A percentile compares a stretch with the other conserved stretches of the same genome.
Evolutionary conservation across 306 rosid genomes (phyloP).

Genomic region (Dicorynia guianensis): DNA sequence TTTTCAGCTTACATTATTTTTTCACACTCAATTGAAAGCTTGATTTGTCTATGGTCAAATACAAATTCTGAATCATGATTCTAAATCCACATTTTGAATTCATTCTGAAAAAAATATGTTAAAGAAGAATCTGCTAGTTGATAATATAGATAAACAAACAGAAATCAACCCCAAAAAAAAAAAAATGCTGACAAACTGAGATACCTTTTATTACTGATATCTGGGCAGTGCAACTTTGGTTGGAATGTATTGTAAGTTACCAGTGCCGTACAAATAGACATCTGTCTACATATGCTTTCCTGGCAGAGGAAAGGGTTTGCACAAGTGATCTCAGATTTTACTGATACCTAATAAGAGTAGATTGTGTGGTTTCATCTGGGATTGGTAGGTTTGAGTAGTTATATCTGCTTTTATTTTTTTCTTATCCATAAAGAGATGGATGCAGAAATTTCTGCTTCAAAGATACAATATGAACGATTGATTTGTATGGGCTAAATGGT

Average conservation of each 20-base stretch:
- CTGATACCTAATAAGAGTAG: slow-evolving; percentile 8
- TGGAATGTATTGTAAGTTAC: background rate
- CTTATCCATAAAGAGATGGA: slow-evolving; percentile 7
- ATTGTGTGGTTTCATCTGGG: background rate
- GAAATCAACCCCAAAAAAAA: no score
- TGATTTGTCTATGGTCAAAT: slow-evolving; percentile 9
- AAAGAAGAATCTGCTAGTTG: background rate
- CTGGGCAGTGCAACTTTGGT: background rate
- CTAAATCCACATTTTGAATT: background rate
- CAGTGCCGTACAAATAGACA: background rate
- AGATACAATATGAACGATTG: slow-evolving; percentile 13
- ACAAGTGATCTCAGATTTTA: slow-evolving; percentile 10
- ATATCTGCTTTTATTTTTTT: background rate
- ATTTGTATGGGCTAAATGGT: slow-evolving; percentile 9
- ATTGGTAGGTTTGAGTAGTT: background rate
- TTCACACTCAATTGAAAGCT: slow-evolving; percentile 17
- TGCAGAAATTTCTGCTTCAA: slow-evolving; percentile 3
- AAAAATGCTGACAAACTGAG: background rate
- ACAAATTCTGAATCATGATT: background rate
- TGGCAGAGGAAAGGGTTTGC: background rate
- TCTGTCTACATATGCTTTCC: slow-evolving; percentile 7
- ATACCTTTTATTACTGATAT: background rate
- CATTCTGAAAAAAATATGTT: slow-evolving; percentile 4
- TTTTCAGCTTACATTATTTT: slow-evolving; percentile 41
- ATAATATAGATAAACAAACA: no score